Conservation (phyloP, 108 stramenopile species). For the Conticribra guillardii region DNA sequence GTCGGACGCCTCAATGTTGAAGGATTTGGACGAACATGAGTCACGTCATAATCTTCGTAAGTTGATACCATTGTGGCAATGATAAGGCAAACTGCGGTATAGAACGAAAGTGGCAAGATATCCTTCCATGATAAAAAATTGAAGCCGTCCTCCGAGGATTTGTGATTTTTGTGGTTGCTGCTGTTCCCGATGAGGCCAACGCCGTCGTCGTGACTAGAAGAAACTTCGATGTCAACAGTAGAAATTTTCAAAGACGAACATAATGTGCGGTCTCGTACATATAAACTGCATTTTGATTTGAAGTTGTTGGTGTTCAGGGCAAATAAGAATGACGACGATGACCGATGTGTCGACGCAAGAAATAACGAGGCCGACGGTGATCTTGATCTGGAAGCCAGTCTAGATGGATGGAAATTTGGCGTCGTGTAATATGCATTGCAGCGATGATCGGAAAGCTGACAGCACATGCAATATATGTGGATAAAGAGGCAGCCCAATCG, state of each 20-base stretch:
- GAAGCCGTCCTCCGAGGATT: background rate
- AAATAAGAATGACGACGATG: too few relatives aligned
- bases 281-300: too few relatives aligned
- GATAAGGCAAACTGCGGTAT: constrained; percentile 20
- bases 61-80: constrained; percentile 40
- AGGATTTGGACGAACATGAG: constrained; percentile 43
- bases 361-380: too few relatives aligned
- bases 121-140: constrained; percentile 24
- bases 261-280: background rate
- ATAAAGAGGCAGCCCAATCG: too few relatives aligned
- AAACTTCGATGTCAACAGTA: background rate
- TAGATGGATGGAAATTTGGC: too few relatives aligned
- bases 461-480: too few relatives aligned
- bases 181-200: background rate
- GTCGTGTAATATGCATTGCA: too few relatives aligned
- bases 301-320: too few relatives aligned
- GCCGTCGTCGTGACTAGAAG: too few relatives aligned
- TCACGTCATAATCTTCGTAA: constrained; percentile 57
- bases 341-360: too few relatives aligned
- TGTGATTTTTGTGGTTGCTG: background rate
- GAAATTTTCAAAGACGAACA: background rate
- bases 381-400: too few relatives aligned
- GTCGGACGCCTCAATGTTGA: constrained; percentile 40
- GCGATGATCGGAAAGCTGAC: too few relatives aligned
- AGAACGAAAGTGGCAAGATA: constrained; percentile 21